Conservation (phyloP, 2,329 filamentous ascomycete species). For the Ceratocystiopsis brevicomis region DNA sequence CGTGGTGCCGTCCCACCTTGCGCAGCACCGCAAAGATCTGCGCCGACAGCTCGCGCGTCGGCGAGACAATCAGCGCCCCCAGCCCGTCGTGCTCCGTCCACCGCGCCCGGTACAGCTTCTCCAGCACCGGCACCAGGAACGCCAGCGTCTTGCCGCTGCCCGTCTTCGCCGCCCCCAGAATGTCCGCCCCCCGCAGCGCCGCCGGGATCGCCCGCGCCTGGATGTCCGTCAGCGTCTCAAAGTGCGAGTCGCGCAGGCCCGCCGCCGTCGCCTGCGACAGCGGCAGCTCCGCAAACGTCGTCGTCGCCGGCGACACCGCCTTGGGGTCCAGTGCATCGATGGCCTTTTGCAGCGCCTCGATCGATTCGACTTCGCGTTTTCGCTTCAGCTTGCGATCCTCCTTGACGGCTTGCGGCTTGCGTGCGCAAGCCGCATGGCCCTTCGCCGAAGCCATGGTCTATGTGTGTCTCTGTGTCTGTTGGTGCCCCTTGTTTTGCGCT, state of each 20-base stretch:
- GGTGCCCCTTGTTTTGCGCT: too few relatives aligned
- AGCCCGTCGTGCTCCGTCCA: conserved; percentile 86
- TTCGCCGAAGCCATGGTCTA: conserved; percentile 3
- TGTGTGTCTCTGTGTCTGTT: not conserved
- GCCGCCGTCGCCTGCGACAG: conserved; percentile 62
- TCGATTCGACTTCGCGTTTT: conserved; percentile 12
- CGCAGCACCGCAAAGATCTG: conserved; percentile 91
- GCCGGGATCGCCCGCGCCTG: conserved; percentile 78
- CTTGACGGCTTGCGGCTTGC: conserved; percentile 3
- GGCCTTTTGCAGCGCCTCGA: conserved; percentile 11
- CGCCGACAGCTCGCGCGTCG: conserved; percentile 84
- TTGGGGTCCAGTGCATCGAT: conserved; percentile 30
- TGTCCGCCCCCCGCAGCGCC: conserved; percentile 68
- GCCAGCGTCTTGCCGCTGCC: conserved; percentile 91
- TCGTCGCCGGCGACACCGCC: conserved; percentile 20
- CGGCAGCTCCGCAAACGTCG: conserved; percentile 67
- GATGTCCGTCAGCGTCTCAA: conserved; percentile 77
- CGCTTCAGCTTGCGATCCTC: conserved; percentile 12
- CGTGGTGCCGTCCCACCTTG: conserved; percentile 74
- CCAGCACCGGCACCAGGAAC: conserved; percentile 78
- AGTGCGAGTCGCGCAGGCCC: conserved; percentile 73
- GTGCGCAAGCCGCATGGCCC: not conserved
- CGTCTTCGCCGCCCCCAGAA: conserved; percentile 89
- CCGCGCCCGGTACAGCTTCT: conserved; percentile 74
- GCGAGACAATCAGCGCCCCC: conserved; percentile 80